Evolutionary conservation across 2,329 filamentous ascomycete species (phyloP), one percentile per base, ranked within the genome.

Genomic region (Akanthomyces dipterigenus): DNA sequence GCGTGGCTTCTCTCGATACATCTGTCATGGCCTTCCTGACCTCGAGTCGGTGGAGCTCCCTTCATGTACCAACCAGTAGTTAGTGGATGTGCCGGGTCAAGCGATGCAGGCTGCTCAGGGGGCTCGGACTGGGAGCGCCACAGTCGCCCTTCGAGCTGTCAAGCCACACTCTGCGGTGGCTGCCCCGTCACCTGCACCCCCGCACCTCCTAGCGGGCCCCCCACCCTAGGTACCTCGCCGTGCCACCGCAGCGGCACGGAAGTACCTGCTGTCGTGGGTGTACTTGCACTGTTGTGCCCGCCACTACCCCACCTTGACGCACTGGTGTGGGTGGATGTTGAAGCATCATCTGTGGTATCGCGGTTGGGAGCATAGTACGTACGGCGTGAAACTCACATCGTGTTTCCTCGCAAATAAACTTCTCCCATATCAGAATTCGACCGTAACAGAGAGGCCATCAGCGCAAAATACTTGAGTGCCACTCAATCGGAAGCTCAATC

Each of bases 1-100:
- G 34, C 46, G 57, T 60, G 57, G 40, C 40, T 40, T 24, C 57
- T 46, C 28, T 31, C 18, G 28, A 14, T 53, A 26, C 42, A 43
- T 31, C 48, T 48, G 58, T 60, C 58, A 55, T 60, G 38, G 42
- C 49, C 58, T 51, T 14, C 34, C 56, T 40, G 40, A 40, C 20
- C 28, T 60, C 57, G 28, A 60, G 57, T 46, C 49, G 49, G 49
- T 60, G 58, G 58, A 60, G 20, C 58, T 60, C 58, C 42, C 40
- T 53, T 31, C 46, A 43, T 45, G 56, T 53, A 53, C 38, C 28
- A n/a, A 26, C n/a, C 20, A 20, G 16, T 60, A 38, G 56, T 60
- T 26, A n/a, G n/a, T n/a, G 56, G 56, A 24, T 43, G 48, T 45
- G 56, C 34, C 34, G 26, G 48, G 38, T 53, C 48, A 49, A 38